Percentiles rank a stretch among this genome's conserved stretches.
Conservation (phyloP, 306 rosid species). For the Astragalus membranaceus region DNA sequence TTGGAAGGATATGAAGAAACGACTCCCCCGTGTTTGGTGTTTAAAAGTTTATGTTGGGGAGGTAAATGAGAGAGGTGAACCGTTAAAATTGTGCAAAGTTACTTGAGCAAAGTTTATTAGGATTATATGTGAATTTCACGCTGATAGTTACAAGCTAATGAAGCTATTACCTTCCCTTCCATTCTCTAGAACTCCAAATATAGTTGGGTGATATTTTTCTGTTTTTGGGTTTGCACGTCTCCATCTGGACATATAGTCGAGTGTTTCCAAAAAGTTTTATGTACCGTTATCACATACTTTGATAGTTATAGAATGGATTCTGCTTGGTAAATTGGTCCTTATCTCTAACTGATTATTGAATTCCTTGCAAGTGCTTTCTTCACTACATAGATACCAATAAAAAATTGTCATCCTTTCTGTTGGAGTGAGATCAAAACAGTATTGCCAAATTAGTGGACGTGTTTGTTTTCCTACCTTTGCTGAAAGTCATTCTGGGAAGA, state of each 20-base stretch:
- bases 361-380: background rate
- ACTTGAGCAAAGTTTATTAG: background rate
- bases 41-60: background rate
- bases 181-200: background rate
- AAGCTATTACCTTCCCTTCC: background rate
- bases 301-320: background rate
- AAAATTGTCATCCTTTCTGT: background rate
- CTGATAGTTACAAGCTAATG: background rate
- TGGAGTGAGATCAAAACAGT: background rate
- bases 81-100: background rate
- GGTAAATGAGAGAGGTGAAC: background rate
- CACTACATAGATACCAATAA: background rate
- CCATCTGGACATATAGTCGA: background rate
- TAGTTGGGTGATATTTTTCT: background rate
- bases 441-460: background rate
- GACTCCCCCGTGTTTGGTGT: background rate
- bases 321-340: background rate
- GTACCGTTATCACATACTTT: background rate
- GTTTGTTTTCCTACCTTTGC: constrained; percentile 1
- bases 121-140: background rate
- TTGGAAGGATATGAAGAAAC: background rate
- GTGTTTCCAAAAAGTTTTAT: background rate
- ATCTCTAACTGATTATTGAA: background rate
- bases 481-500: too few species aligned
- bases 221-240: background rate